Conservation (phyloP, 371 early-diverging fungal species). For the Modicella reniformis region DNA sequence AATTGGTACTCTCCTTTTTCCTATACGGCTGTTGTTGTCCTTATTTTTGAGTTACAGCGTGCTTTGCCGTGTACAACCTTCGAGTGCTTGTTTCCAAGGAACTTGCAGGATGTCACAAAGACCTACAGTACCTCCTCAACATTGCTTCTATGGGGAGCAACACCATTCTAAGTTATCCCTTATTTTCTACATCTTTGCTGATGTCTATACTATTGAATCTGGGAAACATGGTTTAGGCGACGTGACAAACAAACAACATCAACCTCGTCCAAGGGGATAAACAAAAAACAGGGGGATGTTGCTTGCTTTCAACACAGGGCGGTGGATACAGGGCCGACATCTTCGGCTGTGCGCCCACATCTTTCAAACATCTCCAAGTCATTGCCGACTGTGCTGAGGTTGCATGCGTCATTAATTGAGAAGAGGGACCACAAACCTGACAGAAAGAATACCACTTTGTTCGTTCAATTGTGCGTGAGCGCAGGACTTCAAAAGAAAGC, state of each 20-base stretch:
- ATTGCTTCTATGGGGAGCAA: no score
- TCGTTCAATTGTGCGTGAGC: no score
- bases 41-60: neutral
- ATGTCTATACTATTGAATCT: neutral
- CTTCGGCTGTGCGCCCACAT: neutral
- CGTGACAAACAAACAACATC: neutral
- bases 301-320: neutral
- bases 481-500: no score
- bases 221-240: neutral
- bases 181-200: neutral
- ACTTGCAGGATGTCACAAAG: neutral
- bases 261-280: neutral
- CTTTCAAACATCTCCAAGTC: neutral
- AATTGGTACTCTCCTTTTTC: no score
- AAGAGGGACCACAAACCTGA: no score
- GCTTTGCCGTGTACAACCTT: neutral
- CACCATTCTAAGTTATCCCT: conserved; percentile 3
- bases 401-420: no score
- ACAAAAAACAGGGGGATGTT: neutral
- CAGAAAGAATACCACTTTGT: no score
- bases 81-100: neutral
- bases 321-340: neutral
- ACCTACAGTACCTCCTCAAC: neutral
- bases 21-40: neutral
- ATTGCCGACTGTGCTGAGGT: no score